Evolutionary conservation across 2,329 filamentous ascomycete genomes (phyloP).

Genomic region (Calycina marina): DNA sequence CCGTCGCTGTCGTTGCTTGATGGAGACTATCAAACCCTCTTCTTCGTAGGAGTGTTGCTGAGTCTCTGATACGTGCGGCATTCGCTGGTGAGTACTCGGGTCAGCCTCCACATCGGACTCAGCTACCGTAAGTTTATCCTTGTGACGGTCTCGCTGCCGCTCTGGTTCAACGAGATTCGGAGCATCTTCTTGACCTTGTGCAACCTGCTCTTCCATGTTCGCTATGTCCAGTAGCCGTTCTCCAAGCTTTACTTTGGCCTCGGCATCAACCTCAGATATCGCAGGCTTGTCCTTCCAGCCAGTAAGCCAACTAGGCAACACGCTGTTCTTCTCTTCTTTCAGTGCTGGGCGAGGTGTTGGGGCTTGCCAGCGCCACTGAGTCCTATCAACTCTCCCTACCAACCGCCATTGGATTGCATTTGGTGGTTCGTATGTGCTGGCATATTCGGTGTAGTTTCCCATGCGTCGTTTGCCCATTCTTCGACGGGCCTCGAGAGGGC

Average conservation of each 20-base stretch:
- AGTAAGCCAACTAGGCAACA: slow-evolving; percentile 13
- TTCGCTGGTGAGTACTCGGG: too few relatives aligned
- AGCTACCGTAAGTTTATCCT: too few relatives aligned
- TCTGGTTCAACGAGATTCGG: too few relatives aligned
- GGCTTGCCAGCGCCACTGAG: slow-evolving; percentile 20
- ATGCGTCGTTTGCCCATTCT: slow-evolving; percentile 22
- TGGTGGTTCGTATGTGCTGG: slow-evolving; percentile 7
- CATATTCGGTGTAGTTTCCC: slow-evolving; percentile 16
- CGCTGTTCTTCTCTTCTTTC: background rate
- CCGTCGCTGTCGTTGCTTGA: too few relatives aligned
- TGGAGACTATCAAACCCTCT: too few relatives aligned
- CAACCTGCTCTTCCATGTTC: too few relatives aligned
- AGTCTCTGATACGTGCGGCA: too few relatives aligned
- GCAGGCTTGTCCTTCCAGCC: slow-evolving; percentile 5
- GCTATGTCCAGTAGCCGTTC: background rate
- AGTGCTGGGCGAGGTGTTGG: slow-evolving; percentile 11
- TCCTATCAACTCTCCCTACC: slow-evolving; percentile 13
- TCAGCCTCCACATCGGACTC: too few relatives aligned
- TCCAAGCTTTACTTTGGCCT: background rate
- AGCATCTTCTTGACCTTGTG: background rate
- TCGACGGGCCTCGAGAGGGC: slow-evolving; percentile 22
- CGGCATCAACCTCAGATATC: background rate
- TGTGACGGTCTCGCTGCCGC: too few relatives aligned
- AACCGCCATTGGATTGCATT: slow-evolving; percentile 11
- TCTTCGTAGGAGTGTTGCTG: too few relatives aligned